Evolutionary conservation across 2,329 filamentous ascomycete species (phyloP).

Genomic region (Teratosphaeria destructans): DNA sequence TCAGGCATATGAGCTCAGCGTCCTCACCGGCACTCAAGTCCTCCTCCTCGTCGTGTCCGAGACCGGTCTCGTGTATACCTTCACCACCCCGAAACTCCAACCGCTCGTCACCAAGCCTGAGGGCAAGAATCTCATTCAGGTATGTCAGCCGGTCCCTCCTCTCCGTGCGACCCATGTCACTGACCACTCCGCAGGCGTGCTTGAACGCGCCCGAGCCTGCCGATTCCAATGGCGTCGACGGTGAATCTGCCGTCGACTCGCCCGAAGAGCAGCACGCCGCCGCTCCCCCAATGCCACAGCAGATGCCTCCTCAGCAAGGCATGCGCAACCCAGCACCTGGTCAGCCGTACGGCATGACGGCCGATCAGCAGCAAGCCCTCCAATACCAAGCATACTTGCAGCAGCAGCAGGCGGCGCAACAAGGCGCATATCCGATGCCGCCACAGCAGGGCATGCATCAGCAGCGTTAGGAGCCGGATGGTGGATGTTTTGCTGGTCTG

Average conservation of each 20-base stretch:
- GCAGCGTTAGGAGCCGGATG: slow-evolving; percentile 9
- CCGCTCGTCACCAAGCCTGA: slow-evolving; percentile 96
- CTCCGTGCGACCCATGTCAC: slow-evolving; percentile 13
- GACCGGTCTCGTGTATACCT: slow-evolving; percentile 94
- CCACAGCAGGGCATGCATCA: slow-evolving; percentile 26
- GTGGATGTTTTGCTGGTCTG: background rate
- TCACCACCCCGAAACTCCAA: slow-evolving; percentile 96
- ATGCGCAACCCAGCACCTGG: slow-evolving; percentile 20
- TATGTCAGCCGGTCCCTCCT: slow-evolving; percentile 27
- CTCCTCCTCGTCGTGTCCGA: slow-evolving; percentile 93
- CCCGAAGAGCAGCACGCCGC: slow-evolving; percentile 75
- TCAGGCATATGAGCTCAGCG: slow-evolving; percentile 92
- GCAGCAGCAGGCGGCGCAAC: slow-evolving; percentile 24
- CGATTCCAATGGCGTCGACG: slow-evolving; percentile 52
- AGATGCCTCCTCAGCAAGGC: slow-evolving; percentile 23
- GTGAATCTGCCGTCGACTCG: slow-evolving; percentile 57
- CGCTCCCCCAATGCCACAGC: slow-evolving; percentile 25
- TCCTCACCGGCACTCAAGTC: slow-evolving; percentile 95
- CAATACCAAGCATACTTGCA: slow-evolving; percentile 31
- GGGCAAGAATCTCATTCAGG: slow-evolving; percentile 98
- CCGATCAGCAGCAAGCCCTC: slow-evolving; percentile 28
- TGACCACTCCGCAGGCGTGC: slow-evolving; percentile 58
- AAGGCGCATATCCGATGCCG: slow-evolving; percentile 28
- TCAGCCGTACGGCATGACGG: slow-evolving; percentile 26
- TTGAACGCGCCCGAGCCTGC: slow-evolving; percentile 89